phyloP scores from a whole-genome alignment of 768 basidiomycete species.

The Tricholoma saponaceum region DNA sequence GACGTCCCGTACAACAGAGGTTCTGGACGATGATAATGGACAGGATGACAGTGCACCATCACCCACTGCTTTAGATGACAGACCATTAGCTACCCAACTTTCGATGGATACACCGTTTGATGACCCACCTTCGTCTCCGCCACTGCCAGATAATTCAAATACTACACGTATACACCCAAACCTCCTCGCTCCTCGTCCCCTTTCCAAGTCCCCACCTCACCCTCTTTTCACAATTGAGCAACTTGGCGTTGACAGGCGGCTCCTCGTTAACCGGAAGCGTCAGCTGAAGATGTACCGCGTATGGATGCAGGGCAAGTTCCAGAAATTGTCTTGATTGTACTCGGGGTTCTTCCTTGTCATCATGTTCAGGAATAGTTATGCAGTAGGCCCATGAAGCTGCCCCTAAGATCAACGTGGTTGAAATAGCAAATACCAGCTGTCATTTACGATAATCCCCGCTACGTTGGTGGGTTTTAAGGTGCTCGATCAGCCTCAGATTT shows the following conservation, averaged over 20 bases:
- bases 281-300: conserved; percentile 97
- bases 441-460: too few species aligned
- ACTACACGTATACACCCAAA: conserved; percentile 30
- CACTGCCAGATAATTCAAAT: background rate
- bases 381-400: background rate
- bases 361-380: background rate
- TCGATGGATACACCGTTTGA: background rate
- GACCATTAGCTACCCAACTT: background rate
- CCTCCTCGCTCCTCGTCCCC: conserved; percentile 26
- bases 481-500: too few species aligned
- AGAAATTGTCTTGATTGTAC: conserved; percentile 29
- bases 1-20: conserved; percentile 26
- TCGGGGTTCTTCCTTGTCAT: background rate
- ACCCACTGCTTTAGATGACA: conserved; percentile 2
- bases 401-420: too few species aligned
- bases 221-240: conserved; percentile 79
- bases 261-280: conserved; percentile 90
- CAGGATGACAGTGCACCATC: conserved; percentile 4
- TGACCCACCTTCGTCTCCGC: background rate
- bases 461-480: too few species aligned
- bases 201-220: conserved; percentile 35
- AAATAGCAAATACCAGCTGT: too few species aligned
- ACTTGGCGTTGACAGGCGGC: conserved; percentile 83
- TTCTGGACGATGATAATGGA: conserved; percentile 32
- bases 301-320: conserved; percentile 89